Evolutionary conservation across 163 green algal genomes (phyloP).

Genomic region (Scenedesmus sp.): DNA sequence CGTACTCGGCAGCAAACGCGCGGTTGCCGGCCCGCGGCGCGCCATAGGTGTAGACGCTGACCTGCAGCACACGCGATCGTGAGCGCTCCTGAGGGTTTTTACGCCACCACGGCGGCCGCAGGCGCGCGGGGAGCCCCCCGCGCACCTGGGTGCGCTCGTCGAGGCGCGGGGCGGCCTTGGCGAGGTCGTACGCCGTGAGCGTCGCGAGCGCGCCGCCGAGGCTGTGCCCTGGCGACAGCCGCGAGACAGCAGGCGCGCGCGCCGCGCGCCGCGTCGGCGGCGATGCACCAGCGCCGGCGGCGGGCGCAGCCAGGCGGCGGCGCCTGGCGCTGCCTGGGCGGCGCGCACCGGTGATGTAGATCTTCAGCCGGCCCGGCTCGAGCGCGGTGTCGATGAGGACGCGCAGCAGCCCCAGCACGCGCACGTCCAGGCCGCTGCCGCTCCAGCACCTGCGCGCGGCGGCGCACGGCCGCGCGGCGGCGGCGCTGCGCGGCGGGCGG

Average conservation of each 20-base stretch:
- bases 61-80: slow-evolving; percentile 8
- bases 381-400: slow-evolving; percentile 24
- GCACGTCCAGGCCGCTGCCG: slow-evolving; percentile 1
- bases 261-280: too few relatives aligned
- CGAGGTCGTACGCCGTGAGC: slow-evolving; percentile 51
- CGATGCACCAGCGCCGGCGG: too few relatives aligned
- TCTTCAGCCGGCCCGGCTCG: neutral
- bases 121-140: too few relatives aligned
- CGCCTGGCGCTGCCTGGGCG: too few relatives aligned
- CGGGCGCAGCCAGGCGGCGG: too few relatives aligned
- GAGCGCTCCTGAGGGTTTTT: too few relatives aligned
- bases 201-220: slow-evolving; percentile 71
- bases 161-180: slow-evolving; percentile 6
- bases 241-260: too few relatives aligned
- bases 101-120: too few relatives aligned
- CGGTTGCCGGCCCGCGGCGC: slow-evolving; percentile 71
- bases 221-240: slow-evolving; percentile 56
- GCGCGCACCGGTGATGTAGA: slow-evolving; percentile 26
- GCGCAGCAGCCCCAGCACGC: slow-evolving; percentile 21
- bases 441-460: slow-evolving; percentile 23
- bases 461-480: too few relatives aligned
- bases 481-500: too few relatives aligned
- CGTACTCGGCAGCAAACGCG: slow-evolving; percentile 68
- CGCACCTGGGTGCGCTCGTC: slow-evolving; percentile 21
- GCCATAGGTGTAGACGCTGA: slow-evolving; percentile 55